Base-by-base conservation (phyloP, 345 rosid species). In the Noccaea caerulescens region DNA sequence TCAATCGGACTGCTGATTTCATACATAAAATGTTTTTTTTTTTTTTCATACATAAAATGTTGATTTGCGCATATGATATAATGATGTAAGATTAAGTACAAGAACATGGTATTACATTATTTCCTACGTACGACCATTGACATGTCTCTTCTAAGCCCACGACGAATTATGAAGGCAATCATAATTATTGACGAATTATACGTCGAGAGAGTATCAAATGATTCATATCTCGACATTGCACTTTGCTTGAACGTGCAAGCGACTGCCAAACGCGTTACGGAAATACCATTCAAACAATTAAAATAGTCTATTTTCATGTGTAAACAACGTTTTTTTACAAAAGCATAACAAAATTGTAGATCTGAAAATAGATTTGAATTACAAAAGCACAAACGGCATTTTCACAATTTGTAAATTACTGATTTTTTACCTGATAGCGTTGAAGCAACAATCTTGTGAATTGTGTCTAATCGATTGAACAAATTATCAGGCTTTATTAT, bases 231-330 rank as follows among this genome's bases (percentile, higher is more conserved):
- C 10, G 32, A 44, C 23, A 23, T 23, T 10, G 46, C 41, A 44
- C 9, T 54, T 72, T 44, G 49, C 50, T 45, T 36, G 46, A 73
- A 49, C 66, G 77, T 73, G 77, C 67, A 66, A 58, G 67, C 54
- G 8, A 57, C 54, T 57, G 47, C 66, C 30, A 57, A 57, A 57
- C 66, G 66, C 57, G 72, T 57, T 20, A 20, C 23, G 23, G 23
- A 20, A 32, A 20, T 14, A 68, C 3, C 47, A 10, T 50, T 70
- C 33, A 27, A 23, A 44, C 11, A 20, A 39, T 11, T 34, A 27
- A 62, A 30, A 36, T 36, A 6, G 11, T 7, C 3, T 55, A 7
- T 4, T 41, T 43, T 43, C 12, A 18, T 32, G 7, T 68, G 0
- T 53, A 13, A 32, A 33, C 36, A 6, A 33, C 6, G 1, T 3